A percentile compares a stretch with the other conserved stretches of the same genome.
phyloP scores from a whole-genome alignment of 805 yeast genomes.

The Isabelozyma pseudorhagii region DNA sequence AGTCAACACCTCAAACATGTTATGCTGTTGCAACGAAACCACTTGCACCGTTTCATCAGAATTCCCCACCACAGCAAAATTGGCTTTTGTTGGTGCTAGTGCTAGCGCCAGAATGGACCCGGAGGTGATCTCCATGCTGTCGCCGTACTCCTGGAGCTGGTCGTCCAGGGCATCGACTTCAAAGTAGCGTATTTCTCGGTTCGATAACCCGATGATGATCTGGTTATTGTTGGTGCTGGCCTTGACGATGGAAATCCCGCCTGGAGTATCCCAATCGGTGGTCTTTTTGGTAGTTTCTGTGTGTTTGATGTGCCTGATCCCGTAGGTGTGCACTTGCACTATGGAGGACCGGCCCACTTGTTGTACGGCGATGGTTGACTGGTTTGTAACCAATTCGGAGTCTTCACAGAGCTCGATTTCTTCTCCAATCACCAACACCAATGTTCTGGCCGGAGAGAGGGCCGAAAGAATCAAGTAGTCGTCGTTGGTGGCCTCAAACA shows the following conservation, averaged over 20 bases:
- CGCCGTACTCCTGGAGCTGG: conserved; percentile 67
- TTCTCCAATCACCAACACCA: conserved; percentile 76
- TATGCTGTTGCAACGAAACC: conserved; percentile 56
- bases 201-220: conserved; percentile 66
- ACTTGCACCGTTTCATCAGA: conserved; percentile 69
- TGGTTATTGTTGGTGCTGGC: conserved; percentile 68
- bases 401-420: conserved; percentile 71
- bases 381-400: conserved; percentile 55
- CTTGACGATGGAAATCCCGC: conserved; percentile 60
- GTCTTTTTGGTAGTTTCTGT: conserved; percentile 26
- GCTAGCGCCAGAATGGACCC: conserved; percentile 47
- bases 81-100: conserved; percentile 46
- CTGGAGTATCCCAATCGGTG: conserved; percentile 80
- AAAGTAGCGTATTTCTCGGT: conserved; percentile 75
- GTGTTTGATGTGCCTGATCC: conserved; percentile 52
- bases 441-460: conserved; percentile 56
- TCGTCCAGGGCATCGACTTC: conserved; percentile 63
- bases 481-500: conserved; percentile 46
- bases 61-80: conserved; percentile 67
- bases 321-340: conserved; percentile 70
- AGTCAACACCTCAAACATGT: conserved; percentile 57
- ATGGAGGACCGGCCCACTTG: conserved; percentile 63
- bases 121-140: conserved; percentile 51
- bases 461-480: conserved; percentile 63
- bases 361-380: conserved; percentile 64